These are phyloP conservation scores for Dothiorella sarmentorum DNA, from an alignment of 2,329 filamentous ascomycete species.

Conservation along the genomic window DNA sequence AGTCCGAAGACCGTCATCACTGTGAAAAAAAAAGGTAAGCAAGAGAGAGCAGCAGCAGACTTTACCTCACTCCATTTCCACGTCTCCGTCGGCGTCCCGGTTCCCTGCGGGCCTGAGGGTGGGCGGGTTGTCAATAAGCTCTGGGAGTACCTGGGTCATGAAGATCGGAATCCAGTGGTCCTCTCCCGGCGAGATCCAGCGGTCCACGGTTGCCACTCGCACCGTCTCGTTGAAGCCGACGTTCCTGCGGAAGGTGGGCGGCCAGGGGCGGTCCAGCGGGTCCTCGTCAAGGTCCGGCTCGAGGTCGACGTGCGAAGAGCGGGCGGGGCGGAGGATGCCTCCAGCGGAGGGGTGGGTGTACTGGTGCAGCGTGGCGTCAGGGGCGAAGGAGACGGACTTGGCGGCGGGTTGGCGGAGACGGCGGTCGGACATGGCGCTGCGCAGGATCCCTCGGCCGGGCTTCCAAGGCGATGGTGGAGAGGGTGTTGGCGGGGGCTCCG, in stretches of 20 bases:
- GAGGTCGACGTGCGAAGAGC: too few relatives aligned
- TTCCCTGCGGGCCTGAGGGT: not conserved
- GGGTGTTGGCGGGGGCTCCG: not conserved
- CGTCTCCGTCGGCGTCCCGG: not conserved
- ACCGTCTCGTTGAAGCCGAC: not conserved
- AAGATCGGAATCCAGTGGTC: not conserved
- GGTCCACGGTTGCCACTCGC: not conserved
- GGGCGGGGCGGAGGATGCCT: too few relatives aligned
- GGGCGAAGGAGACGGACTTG: not conserved
- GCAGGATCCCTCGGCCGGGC: conserved; percentile 5
- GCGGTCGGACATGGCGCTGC: not conserved
- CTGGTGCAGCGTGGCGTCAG: not conserved
- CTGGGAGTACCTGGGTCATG: not conserved
- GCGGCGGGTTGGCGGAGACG: not conserved
- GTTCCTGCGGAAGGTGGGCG: too few relatives aligned
- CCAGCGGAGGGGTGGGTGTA: too few relatives aligned
- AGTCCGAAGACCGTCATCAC: not conserved
- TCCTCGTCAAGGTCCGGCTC: too few relatives aligned
- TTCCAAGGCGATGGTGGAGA: not conserved
- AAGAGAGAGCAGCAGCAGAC: not conserved
- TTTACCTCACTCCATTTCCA: not conserved
- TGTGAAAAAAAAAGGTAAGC: not conserved
- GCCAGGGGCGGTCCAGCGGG: too few relatives aligned
- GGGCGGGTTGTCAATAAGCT: not conserved
- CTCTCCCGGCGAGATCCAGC: not conserved